These are phyloP conservation scores for Magnolia officinalis DNA, from an alignment of 164 flowering plant species.

Conservation along the genomic window DNA sequence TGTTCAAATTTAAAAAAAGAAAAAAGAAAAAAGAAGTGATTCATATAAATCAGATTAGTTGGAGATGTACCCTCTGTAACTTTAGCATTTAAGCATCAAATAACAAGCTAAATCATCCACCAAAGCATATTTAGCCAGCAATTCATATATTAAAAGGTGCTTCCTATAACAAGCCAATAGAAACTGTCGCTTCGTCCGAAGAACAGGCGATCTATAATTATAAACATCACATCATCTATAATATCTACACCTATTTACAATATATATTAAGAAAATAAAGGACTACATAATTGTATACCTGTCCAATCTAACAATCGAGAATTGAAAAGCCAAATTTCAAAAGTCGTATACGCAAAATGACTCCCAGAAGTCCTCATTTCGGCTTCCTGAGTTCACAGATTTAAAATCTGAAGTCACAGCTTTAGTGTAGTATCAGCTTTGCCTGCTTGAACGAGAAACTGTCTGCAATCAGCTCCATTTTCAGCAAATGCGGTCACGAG, in stretches of 20 bases:
- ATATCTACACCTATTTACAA: slow-evolving; percentile 2
- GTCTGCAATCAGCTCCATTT: slow-evolving; percentile 50
- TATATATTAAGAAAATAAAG: background rate
- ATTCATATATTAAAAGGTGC: background rate
- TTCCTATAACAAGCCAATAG: background rate
- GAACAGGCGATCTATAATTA: background rate
- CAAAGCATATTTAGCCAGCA: background rate
- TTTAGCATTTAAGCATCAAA: background rate
- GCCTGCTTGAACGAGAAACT: slow-evolving; percentile 20
- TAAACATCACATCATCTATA: background rate
- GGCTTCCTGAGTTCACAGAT: background rate
- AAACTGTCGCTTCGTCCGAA: background rate
- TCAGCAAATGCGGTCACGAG: slow-evolving; percentile 43
- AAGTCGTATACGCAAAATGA: background rate
- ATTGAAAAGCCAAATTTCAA: background rate
- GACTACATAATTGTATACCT: background rate
- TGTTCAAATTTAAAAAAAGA: no score
- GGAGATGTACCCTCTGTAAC: background rate
- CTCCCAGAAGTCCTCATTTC: background rate
- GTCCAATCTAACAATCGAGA: background rate
- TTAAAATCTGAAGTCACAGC: background rate
- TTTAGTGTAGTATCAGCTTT: slow-evolving; percentile 1
- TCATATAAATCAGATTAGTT: background rate
- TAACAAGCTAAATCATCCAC: background rate
- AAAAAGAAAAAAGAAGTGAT: no score